These are phyloP conservation scores for Kurtzmaniella quercitrusa DNA, from an alignment of 1,139 yeast genomes.

Conservation along the genomic window DNA sequence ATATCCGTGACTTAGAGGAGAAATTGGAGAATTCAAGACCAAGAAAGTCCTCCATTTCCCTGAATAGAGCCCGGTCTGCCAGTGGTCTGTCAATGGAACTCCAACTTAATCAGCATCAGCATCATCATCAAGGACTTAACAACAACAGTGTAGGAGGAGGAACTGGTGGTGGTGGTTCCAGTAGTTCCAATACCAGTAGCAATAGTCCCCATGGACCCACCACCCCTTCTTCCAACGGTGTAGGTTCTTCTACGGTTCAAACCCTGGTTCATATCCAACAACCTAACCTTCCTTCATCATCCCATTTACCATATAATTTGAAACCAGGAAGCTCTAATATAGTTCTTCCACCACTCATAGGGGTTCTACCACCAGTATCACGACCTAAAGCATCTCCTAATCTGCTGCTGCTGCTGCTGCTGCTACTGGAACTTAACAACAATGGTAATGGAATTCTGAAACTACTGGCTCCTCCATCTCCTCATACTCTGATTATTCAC, in stretches of 20 bases:
- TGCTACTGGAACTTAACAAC: neutral
- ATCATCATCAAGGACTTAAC: conserved; percentile 18
- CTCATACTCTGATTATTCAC: neutral
- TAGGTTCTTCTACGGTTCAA: neutral
- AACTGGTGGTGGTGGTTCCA: no score
- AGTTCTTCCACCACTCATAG: conserved; percentile 1
- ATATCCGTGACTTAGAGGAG: conserved; percentile 42
- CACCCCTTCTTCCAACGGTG: neutral
- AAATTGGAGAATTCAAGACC: conserved; percentile 16
- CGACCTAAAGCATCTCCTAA: neutral
- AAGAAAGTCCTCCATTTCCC: conserved; percentile 2
- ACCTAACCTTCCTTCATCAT: neutral
- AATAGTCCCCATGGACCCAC: neutral
- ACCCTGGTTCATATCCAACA: conserved; percentile 1
- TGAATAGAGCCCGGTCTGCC: neutral
- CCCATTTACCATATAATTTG: neutral
- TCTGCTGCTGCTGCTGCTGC: conserved; percentile 4
- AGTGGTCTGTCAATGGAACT: neutral
- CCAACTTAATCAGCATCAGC: neutral
- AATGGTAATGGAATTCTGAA: neutral
- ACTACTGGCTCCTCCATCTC: neutral
- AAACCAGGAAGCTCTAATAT: neutral
- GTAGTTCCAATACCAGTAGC: neutral
- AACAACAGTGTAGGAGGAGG: conserved; percentile 2
- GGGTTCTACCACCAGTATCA: neutral